Base-by-base conservation (phyloP, 306 rosid species). In the Cicer cuneatum region DNA sequence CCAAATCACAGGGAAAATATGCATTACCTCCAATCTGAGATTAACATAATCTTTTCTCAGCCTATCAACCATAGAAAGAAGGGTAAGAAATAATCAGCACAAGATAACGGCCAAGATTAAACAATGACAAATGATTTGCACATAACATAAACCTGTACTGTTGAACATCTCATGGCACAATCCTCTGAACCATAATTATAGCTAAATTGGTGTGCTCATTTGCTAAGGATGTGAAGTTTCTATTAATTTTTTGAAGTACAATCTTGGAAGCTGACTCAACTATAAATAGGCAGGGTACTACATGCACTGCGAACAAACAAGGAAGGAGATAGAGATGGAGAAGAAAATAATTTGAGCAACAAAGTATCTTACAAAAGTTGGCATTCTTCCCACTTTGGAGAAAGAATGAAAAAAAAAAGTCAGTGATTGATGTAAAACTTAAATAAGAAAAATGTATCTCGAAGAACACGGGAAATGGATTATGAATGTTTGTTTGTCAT, bases 401-500 rank as follows among this genome's bases (percentile, higher is more conserved):
- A 68, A 81, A 58, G 79, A 68, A 81, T 35, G 80, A 52, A 86
- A 21, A 41, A 47, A 10, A 57, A 76, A 53, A 74, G 85, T 85
- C 54, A 79, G 73, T 59, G 70, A 81, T 74, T 81, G 79, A 67
- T 80, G 86, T 80, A 60, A 65, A 70, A 70, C 76, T 80, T 68
- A 71, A 74, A 74, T 71, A 76, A 47, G 58, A 77, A 70, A 66
- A 73, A 71, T 76, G 78, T 42, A 67, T 87, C 84, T 24, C 66
- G 75, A 33, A 52, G 75, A 64, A 84, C 74, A 83, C 19, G 51
- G 82, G 79, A 81, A 87, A 84, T 62, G 81, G 84, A 78, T 80
- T 83, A 79, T 29, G 35, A 29, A 29, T 87, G 88, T 81, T 78
- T 85, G 78, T 69, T 86, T 86, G 80, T 80, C 84, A 86, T 80